Percentiles rank a stretch among this genome's conserved stretches.
Conservation (phyloP, 768 basidiomycete species). For the Leucogyrophana mollusca region DNA sequence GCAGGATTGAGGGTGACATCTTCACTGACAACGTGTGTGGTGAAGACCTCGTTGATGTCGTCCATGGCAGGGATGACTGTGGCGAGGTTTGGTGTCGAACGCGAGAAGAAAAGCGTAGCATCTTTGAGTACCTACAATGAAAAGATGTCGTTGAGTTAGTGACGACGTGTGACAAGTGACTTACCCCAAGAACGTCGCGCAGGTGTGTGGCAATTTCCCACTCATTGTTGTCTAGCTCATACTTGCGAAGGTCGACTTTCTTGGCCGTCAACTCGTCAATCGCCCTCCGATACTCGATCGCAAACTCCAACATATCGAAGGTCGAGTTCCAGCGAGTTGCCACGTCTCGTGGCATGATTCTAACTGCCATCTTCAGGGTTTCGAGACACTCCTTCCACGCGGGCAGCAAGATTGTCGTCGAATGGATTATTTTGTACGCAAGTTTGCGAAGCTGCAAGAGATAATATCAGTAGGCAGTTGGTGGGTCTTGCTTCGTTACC, state of each 20-base stretch:
- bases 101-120: constrained; percentile 23
- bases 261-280: constrained; percentile 19
- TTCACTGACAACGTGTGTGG: neutral
- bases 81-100: constrained; percentile 16
- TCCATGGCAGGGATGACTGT: constrained; percentile 35
- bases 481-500: constrained; percentile 1
- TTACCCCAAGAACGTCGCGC: constrained; percentile 14
- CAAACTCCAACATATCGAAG: constrained; percentile 20
- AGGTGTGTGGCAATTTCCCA: constrained; percentile 25
- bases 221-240: constrained; percentile 10
- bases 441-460: constrained; percentile 9
- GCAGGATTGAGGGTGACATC: constrained; percentile 1
- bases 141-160: neutral
- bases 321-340: constrained; percentile 17
- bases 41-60: constrained; percentile 23
- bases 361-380: constrained; percentile 5
- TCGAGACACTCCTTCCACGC: constrained; percentile 14
- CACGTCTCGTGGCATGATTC: constrained; percentile 12
- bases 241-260: constrained; percentile 9
- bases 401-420: constrained; percentile 18
- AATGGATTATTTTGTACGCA: constrained; percentile 16
- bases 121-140: constrained; percentile 19
- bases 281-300: constrained; percentile 14
- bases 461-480: too few species aligned
- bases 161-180: neutral